Base-by-base conservation (phyloP, 306 rosid species). In the Herpetospermum pedunculosum region DNA sequence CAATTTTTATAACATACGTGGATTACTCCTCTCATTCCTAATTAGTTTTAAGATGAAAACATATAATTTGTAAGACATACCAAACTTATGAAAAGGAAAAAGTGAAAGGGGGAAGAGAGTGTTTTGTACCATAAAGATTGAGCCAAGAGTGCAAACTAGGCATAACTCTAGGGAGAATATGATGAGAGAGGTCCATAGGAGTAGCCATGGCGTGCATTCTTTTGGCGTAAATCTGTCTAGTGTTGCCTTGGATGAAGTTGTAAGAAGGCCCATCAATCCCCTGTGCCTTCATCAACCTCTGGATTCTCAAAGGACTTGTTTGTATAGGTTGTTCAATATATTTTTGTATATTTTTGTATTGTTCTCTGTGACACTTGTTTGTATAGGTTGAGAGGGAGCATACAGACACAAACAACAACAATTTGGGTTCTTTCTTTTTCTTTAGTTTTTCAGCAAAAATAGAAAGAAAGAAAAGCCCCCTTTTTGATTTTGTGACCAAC, bases 281-380 rank as follows among this genome's bases (percentile, higher is more conserved):
- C 8, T 68, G 73, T 12, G 37, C 26, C 13, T 15, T 41, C 73
- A 68, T 68, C 23, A 43, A 38, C 21, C 54, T n/a, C 8, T 68
- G 73, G 37, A 68, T 43, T 23, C 3, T 14, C 1, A 28, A 19
- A 8, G 73, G 73, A 43, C 25, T 68, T n/a, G n/a, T n/a, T n/a
- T n/a, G n/a, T n/a, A n/a, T n/a, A n/a, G n/a, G n/a, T n/a, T n/a
- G n/a, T n/a, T n/a, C n/a, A n/a, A n/a, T n/a, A n/a, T n/a, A n/a
- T n/a, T n/a, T n/a, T n/a, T n/a, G n/a, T 49, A n/a, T n/a, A 64
- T 80, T 21, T 83, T 83, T 44, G 79, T 58, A 49, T 74, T 65
- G 68, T 77, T 65, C n/a, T n/a, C 75, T 25, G 73, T 25, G 43
- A 83, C 84, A 77, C 72, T 77, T n/a, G n/a, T n/a, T 63, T 58